Base-by-base conservation (phyloP, 768 basidiomycete species). In the Lactarius tabidus region DNA sequence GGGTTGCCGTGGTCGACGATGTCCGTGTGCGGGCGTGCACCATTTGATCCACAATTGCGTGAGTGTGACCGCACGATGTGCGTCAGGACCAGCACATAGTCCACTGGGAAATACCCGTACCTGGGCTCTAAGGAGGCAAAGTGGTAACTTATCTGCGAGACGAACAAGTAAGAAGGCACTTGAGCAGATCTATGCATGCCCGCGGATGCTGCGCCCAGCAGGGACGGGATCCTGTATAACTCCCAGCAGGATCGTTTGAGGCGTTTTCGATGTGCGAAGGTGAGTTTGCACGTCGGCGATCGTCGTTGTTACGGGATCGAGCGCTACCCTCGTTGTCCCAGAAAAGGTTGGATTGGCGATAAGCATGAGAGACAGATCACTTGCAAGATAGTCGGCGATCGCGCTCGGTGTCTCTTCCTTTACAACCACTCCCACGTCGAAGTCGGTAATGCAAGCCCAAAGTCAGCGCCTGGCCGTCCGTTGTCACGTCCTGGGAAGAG, bases 1-100 rank as follows among this genome's bases (percentile, higher is more conserved):
- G 38, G 14, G 38, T 38, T 38, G 38, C 38, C 38, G 5, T 90
- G 38, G 38, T 15, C 14, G 56, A 94, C 87, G 1, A 94, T 87
- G 0, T 88, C 91, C 5, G 82, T 78, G 62, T 79, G 79, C 72
- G 77, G 1, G 79, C 80, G 15, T 70, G 77, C 68, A 58, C 77
- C 73, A 48, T n/a, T 39, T 15, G 38, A 39, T 3, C 38, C 12
- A 3, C 38, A 15, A 15, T 17, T 39, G 38, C 38, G 38, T 10
- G 38, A 39, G 12, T 39, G 38, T 17, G 38, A 39, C 2, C 38
- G 38, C 38, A 15, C 38, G 10, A 39, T 39, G 38, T 15, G 38
- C 14, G 38, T 15, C 38, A 39, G 38, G 10, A 39, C 17, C 15
- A 15, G 38, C 15, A 15, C 39, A 6, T 6, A 41, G 18, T 41